phyloP scores from a whole-genome alignment of 139 green algal genomes.

The Chlorella sp. region DNA sequence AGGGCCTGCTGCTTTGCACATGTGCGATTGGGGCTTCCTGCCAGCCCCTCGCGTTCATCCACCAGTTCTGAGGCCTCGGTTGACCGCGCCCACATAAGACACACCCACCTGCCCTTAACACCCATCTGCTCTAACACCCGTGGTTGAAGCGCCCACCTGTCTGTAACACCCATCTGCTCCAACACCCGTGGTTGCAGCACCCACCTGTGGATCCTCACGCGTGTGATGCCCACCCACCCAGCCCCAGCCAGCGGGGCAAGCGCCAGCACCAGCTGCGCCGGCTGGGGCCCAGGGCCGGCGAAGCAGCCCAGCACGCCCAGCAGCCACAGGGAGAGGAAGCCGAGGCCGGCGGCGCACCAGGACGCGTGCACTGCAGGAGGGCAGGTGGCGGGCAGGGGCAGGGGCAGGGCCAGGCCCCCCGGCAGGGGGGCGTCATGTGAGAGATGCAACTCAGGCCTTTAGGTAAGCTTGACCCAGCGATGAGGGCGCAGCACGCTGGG shows the following conservation, averaged over 20 bases:
- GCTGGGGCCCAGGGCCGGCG: conserved; percentile 37
- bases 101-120: too few species aligned
- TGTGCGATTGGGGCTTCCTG: too few species aligned
- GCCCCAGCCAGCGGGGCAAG: conserved; percentile 52
- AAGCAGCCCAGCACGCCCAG: conserved; percentile 63
- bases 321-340: conserved; percentile 63
- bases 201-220: conserved; percentile 1
- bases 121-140: too few species aligned
- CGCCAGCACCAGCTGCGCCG: conserved; percentile 44
- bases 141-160: too few species aligned
- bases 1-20: too few species aligned
- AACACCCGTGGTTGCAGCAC: neutral
- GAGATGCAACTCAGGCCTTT: neutral
- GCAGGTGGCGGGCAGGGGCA: neutral
- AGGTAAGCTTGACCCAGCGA: neutral
- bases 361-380: conserved; percentile 64
- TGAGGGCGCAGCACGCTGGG: too few species aligned
- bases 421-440: neutral
- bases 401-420: neutral
- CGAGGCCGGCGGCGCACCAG: conserved; percentile 63
- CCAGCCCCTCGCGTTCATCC: too few species aligned
- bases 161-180: neutral
- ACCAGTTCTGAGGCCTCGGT: too few species aligned
- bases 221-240: conserved; percentile 32
- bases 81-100: too few species aligned